A percentile compares a stretch with the other conserved stretches of the same genome.
Conservation (phyloP, 345 rosid species). For the Geranium brycei region DNA sequence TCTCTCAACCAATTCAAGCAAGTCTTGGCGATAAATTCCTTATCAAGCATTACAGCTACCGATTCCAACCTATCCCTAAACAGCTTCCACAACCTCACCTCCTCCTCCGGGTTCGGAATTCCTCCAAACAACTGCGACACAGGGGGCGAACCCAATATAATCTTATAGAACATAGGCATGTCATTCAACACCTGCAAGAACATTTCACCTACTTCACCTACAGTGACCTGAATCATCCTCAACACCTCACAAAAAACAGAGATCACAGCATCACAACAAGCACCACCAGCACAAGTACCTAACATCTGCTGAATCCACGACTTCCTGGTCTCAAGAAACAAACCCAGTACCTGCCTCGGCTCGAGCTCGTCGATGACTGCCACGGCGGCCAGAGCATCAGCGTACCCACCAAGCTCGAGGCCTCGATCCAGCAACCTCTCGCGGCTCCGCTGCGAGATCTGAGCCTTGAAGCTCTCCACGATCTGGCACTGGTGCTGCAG, state of each 20-base stretch:
- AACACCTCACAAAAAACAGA: conserved; percentile 61
- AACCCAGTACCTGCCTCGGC: conserved; percentile 48
- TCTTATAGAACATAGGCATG: conserved; percentile 79
- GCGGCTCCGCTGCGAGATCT: conserved; percentile 86
- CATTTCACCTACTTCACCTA: conserved; percentile 86
- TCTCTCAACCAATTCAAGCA: conserved; percentile 77
- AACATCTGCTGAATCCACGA: conserved; percentile 69
- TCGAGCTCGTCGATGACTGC: conserved; percentile 72
- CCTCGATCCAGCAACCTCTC: conserved; percentile 73
- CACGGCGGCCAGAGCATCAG: conserved; percentile 78
- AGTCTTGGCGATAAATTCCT: conserved; percentile 39
- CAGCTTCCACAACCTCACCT: conserved; percentile 74
- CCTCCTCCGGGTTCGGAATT: conserved; percentile 85
- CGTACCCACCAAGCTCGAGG: conserved; percentile 46
- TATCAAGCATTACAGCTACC: conserved; percentile 41
- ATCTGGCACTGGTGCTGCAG: conserved; percentile 97
- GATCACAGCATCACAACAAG: conserved; percentile 30
- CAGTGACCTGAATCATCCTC: conserved; percentile 60
- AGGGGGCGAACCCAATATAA: conserved; percentile 77
- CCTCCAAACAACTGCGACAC: conserved; percentile 91
- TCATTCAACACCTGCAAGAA: conserved; percentile 83
- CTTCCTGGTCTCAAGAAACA: conserved; percentile 72
- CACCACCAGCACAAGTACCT: conserved; percentile 28
- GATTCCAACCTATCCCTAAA: conserved; percentile 74
- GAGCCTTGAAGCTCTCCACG: conserved; percentile 84